Evolutionary conservation across 1,284 basidiomycete species (phyloP).

Genomic region (Mycena sp.): DNA sequence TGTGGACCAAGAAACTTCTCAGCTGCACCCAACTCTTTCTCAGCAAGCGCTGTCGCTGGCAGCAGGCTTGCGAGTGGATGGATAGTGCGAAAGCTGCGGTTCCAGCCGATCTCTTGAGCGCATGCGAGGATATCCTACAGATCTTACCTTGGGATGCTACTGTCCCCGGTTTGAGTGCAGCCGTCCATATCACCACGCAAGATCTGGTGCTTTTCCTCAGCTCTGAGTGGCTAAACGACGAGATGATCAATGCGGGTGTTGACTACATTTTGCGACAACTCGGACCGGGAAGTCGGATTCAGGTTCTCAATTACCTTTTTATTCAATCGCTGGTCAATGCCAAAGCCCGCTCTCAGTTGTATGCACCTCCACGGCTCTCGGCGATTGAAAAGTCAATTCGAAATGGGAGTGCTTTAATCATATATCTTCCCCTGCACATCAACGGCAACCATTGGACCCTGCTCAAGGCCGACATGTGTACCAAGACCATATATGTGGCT

Average conservation of each 20-base stretch:
- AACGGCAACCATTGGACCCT: slow-evolving; percentile 27
- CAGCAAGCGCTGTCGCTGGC: too few relatives aligned
- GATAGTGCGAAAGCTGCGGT: too few relatives aligned
- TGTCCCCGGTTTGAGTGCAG: neutral
- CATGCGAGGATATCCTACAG: neutral
- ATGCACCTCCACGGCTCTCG: neutral
- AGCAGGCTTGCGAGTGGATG: too few relatives aligned
- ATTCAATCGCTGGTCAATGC: neutral
- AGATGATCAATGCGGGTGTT: slow-evolving; percentile 22
- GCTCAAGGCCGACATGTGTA: neutral
- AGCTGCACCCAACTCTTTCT: too few relatives aligned
- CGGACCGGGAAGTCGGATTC: neutral
- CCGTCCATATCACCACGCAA: neutral
- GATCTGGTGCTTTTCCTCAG: slow-evolving; percentile 17
- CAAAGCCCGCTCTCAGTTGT: neutral
- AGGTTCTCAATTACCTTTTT: neutral
- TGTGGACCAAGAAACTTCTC: too few relatives aligned
- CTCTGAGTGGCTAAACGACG: slow-evolving; percentile 24
- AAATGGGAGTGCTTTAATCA: neutral
- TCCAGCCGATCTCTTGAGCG: neutral
- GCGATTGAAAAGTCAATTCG: neutral
- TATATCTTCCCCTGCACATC: slow-evolving; percentile 19
- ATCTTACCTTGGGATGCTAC: neutral
- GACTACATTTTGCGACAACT: slow-evolving; percentile 14
- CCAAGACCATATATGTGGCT: neutral